Evolutionary conservation across 768 basidiomycete species (phyloP).

Genomic region (Mrakia gelida): DNA sequence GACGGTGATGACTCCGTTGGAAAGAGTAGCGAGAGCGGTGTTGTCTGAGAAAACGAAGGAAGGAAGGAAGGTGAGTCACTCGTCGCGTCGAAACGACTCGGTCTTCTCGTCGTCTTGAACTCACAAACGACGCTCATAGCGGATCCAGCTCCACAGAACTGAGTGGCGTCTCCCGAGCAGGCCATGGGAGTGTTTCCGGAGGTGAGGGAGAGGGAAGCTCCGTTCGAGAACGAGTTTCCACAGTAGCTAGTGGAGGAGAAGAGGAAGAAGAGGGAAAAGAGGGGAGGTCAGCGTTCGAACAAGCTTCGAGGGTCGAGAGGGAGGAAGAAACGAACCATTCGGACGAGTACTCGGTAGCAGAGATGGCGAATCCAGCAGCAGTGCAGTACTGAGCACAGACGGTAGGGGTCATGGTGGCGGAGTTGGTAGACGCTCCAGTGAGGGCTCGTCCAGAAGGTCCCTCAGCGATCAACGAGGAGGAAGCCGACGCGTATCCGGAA

Average conservation of each 20-base stretch:
- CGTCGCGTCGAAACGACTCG: no score
- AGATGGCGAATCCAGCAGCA: constrained; percentile 32
- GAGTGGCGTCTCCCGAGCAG: constrained; percentile 49
- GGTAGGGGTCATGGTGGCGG: constrained; percentile 35
- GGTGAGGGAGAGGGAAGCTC: not conserved
- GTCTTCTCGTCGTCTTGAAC: no score
- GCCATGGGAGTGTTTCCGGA: not conserved
- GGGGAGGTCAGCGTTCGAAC: not conserved
- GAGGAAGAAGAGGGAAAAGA: not conserved
- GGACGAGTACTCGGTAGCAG: constrained; percentile 37
- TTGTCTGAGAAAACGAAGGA: no score
- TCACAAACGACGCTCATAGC: constrained; percentile 7
- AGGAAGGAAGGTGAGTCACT: not conserved
- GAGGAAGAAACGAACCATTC: constrained; percentile 14
- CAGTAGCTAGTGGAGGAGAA: not conserved
- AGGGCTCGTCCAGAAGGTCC: constrained; percentile 35
- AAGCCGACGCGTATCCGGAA: not conserved
- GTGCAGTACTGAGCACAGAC: constrained; percentile 37
- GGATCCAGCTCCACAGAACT: not conserved
- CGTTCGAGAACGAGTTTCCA: constrained; percentile 10
- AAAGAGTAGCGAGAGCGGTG: no score
- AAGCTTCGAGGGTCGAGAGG: not conserved
- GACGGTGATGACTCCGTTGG: no score
- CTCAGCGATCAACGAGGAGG: constrained; percentile 16
- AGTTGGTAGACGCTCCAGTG: constrained; percentile 31